These are phyloP conservation scores for Rauvolfia tetraphylla DNA, from an alignment of 257 asterid species.

Conservation along the genomic window DNA sequence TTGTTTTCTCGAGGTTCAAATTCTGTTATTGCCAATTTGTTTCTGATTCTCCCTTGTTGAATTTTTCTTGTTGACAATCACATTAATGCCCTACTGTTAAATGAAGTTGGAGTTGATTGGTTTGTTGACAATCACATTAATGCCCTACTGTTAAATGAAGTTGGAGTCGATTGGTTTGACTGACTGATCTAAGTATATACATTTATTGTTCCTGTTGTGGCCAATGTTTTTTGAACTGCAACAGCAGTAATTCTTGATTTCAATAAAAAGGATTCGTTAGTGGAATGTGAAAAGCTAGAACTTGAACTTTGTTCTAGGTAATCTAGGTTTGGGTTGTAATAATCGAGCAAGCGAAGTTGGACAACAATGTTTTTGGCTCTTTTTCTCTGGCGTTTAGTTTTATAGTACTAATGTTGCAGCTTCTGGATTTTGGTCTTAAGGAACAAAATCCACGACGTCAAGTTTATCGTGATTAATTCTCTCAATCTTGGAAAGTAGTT, in stretches of 20 bases:
- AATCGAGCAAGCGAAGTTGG: neutral
- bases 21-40: neutral
- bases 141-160: neutral
- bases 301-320: neutral
- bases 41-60: neutral
- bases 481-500: neutral
- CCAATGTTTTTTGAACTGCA: neutral
- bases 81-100: too few relatives aligned
- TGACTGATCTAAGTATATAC: neutral
- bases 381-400: neutral
- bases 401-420: neutral
- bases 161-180: neutral
- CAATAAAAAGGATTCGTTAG: neutral
- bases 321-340: neutral
- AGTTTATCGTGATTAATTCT: neutral
- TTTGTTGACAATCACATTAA: neutral
- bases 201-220: neutral
- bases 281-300: neutral
- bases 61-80: neutral
- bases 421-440: neutral
- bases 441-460: neutral
- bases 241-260: neutral
- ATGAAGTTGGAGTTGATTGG: neutral
- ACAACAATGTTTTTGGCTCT: neutral
- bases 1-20: neutral